These are phyloP conservation scores for Cyclotella atomus DNA, from an alignment of 108 stramenopile genomes.

Conservation along the genomic window DNA sequence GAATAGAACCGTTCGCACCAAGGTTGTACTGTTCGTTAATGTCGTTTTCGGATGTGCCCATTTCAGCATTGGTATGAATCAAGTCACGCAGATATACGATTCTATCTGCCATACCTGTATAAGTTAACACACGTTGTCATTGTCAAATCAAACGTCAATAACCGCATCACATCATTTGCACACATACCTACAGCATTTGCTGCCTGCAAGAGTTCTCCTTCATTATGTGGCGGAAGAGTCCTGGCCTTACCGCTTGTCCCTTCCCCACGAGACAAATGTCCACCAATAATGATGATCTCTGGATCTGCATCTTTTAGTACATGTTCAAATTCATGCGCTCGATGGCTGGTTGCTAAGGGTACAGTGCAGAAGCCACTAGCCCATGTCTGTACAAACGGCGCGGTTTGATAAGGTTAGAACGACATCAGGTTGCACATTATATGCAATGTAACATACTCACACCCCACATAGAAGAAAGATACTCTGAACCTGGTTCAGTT, in stretches of 20 bases:
- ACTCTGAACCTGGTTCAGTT: constrained; percentile 45
- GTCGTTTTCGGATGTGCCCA: constrained; percentile 1
- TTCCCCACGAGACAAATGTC: constrained; percentile 1
- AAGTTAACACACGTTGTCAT: no score
- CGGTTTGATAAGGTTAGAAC: no score
- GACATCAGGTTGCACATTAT: no score
- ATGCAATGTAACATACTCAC: no score
- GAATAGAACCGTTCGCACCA: constrained; percentile 20
- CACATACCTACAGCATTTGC: constrained; percentile 34
- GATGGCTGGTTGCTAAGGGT: constrained; percentile 41
- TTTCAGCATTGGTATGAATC: neutral
- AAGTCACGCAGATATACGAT: constrained; percentile 33
- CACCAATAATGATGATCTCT: constrained; percentile 31
- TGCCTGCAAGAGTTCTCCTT: constrained; percentile 35
- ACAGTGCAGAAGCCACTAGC: constrained; percentile 41
- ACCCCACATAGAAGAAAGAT: constrained; percentile 52
- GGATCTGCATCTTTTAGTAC: constrained; percentile 49
- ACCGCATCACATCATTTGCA: no score
- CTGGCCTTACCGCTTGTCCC: neutral
- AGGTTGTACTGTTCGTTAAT: constrained; percentile 7
- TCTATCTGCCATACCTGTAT: constrained; percentile 39
- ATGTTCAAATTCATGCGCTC: constrained; percentile 45
- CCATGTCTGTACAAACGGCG: constrained; percentile 29
- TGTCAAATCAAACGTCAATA: no score
- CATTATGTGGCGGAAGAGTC: constrained; percentile 33